Evolutionary conservation across 768 basidiomycete genomes (phyloP).

Genomic region (Fistulinella prunicolor): DNA sequence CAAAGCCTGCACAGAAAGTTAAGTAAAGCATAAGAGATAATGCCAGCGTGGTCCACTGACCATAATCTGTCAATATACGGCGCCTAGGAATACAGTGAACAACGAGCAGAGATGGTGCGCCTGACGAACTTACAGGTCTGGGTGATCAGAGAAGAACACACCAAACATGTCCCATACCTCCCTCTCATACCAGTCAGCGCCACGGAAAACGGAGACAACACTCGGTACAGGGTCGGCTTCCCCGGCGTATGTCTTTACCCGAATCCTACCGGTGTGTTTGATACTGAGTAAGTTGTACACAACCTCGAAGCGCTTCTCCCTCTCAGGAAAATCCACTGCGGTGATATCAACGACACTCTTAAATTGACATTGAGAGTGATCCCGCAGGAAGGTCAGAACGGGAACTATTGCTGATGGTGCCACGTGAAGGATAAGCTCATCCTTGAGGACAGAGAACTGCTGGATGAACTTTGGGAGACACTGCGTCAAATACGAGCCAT

Average conservation of each 20-base stretch:
- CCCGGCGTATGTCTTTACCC: slow-evolving; percentile 96
- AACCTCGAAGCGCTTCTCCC: slow-evolving; percentile 92
- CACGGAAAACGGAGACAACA: slow-evolving; percentile 71
- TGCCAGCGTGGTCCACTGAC: slow-evolving; percentile 35
- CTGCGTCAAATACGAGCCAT: slow-evolving; percentile 90
- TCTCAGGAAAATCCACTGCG: slow-evolving; percentile 92
- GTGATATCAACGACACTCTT: slow-evolving; percentile 91
- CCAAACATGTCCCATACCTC: slow-evolving; percentile 99
- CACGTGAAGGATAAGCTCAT: slow-evolving; percentile 89
- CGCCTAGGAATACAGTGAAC: slow-evolving; percentile 50
- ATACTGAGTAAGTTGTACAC: slow-evolving; percentile 93
- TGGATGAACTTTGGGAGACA: slow-evolving; percentile 97
- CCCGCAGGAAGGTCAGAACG: slow-evolving; percentile 87
- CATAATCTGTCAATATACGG: slow-evolving; percentile 97
- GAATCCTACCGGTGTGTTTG: slow-evolving; percentile 73
- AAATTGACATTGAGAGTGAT: slow-evolving; percentile 95
- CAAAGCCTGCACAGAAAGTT: slow-evolving; percentile 61
- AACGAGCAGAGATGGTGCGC: slow-evolving; percentile 4
- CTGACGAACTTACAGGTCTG: slow-evolving; percentile 74
- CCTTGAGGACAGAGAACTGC: slow-evolving; percentile 96
- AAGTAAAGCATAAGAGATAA: background rate
- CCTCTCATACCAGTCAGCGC: slow-evolving; percentile 98
- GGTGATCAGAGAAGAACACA: slow-evolving; percentile 94
- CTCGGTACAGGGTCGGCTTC: slow-evolving; percentile 92
- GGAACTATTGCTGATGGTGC: slow-evolving; percentile 79